Conservation (phyloP, 1,284 basidiomycete genomes). For the Tilletia walkeri region DNA sequence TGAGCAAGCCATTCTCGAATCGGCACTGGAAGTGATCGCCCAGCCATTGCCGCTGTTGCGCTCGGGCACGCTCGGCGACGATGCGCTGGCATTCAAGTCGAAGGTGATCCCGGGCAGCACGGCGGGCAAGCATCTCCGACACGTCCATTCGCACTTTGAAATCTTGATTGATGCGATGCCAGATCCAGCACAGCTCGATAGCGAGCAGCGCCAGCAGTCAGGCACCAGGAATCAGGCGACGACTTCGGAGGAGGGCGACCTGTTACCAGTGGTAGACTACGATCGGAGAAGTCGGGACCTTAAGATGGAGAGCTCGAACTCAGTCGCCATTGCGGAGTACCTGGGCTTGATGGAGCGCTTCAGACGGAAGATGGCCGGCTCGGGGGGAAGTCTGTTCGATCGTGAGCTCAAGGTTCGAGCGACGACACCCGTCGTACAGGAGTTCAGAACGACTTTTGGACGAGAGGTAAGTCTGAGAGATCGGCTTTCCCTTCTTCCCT, state of each 20-base stretch:
- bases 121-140: slow-evolving; percentile 45
- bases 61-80: slow-evolving; percentile 28
- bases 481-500: neutral
- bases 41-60: slow-evolving; percentile 39
- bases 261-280: slow-evolving; percentile 36
- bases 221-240: neutral
- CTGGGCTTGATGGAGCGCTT: slow-evolving; percentile 28
- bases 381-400: slow-evolving; percentile 27
- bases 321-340: slow-evolving; percentile 34
- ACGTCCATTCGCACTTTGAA: slow-evolving; percentile 21
- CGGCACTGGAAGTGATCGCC: slow-evolving; percentile 41
- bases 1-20: slow-evolving; percentile 36
- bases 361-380: slow-evolving; percentile 26
- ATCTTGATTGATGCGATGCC: slow-evolving; percentile 11
- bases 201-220: neutral
- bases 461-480: slow-evolving; percentile 23
- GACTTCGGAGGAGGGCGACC: neutral
- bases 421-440: slow-evolving; percentile 36
- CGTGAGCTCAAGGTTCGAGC: slow-evolving; percentile 31
- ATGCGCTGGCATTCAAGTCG: slow-evolving; percentile 29
- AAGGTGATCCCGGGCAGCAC: slow-evolving; percentile 36
- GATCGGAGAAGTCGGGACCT: slow-evolving; percentile 34
- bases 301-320: slow-evolving; percentile 33
- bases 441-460: slow-evolving; percentile 24
- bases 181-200: neutral